Base-by-base conservation (phyloP, 2,329 filamentous ascomycete species). In the Alternaria viburni region DNA sequence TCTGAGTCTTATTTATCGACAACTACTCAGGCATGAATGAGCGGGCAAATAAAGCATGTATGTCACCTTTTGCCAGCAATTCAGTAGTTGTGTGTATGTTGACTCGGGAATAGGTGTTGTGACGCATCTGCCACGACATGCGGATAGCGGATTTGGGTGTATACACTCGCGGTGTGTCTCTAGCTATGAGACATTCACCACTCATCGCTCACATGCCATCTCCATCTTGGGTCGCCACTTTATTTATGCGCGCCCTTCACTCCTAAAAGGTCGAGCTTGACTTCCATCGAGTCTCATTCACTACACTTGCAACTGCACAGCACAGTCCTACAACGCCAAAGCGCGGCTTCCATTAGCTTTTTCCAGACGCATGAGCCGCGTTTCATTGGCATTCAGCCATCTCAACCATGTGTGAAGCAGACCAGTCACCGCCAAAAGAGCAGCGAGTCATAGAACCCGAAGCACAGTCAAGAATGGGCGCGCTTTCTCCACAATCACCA, bases 391-490 rank as follows among this genome's bases (percentile, higher is more conserved):
- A n/a, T 12, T 0, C 8, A 52, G 4, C 6, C 50, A 19, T 36
- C 1, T 6, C 23, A 43, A 28, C 17, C 3, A 44, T 51, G 21
- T 12, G 19, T 6, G 23, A 2, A 25, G 19, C 13, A 9, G 19
- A 43, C 10, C n/a, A 44, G 15, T 41, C 32, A 26, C 5, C 36
- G 15, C 43, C 19, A 6, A 5, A 30, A 12, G 12, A 1, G 11
- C 54, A 46, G 3, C 54, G 5, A 17, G 36, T 21, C 1, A 10
- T 57, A 2, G 12, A 25, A 1, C 45, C n/a, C 1, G 21, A 41
- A 0, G n/a, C 8, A 0, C 21, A 55, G 0, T 7, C 36, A 17
- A 44, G 3, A 12, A 36, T 19, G 1, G 4, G n/a, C 4, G 13
- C 21, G 10, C 26, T 43, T 3, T 19, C 51, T 1, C 1, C 10